Percentiles rank a stretch among this genome's conserved stretches.
Evolutionary conservation across 371 early-diverging fungal genomes (phyloP).

Genomic region (Mortierella sp.): DNA sequence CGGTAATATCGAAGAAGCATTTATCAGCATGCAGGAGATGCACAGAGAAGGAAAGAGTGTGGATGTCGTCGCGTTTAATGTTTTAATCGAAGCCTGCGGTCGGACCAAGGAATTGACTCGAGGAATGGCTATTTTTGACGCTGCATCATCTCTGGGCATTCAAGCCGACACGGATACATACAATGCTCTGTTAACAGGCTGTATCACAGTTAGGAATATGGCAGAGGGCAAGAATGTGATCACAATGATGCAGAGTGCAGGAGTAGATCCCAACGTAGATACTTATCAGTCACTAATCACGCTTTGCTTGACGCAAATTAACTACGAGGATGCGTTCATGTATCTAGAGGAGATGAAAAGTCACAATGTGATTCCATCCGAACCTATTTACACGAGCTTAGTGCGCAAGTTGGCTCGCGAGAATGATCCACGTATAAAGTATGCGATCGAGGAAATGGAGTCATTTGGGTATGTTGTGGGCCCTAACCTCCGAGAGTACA

Average conservation of each 20-base stretch:
- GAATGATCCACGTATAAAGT: conserved; percentile 74
- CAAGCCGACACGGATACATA: conserved; percentile 72
- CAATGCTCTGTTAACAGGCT: conserved; percentile 71
- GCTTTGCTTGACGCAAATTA: conserved; percentile 62
- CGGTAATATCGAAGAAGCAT: conserved; percentile 63
- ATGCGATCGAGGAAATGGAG: conserved; percentile 82
- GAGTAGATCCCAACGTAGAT: conserved; percentile 65
- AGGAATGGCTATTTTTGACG: conserved; percentile 67
- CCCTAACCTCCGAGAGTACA: conserved; percentile 45
- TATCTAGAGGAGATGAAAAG: conserved; percentile 85
- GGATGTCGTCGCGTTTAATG: conserved; percentile 74
- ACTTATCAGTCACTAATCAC: conserved; percentile 73
- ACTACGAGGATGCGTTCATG: conserved; percentile 83
- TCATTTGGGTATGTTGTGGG: conserved; percentile 69
- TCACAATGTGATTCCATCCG: conserved; percentile 73
- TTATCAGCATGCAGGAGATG: conserved; percentile 65
- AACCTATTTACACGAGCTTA: conserved; percentile 65
- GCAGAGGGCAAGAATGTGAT: conserved; percentile 70
- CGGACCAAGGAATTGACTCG: conserved; percentile 62
- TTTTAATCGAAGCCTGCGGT: conserved; percentile 70
- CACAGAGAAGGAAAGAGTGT: conserved; percentile 61
- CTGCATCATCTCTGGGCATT: conserved; percentile 64
- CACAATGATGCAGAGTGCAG: conserved; percentile 66
- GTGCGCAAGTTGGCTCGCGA: conserved; percentile 73
- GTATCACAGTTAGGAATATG: conserved; percentile 64